These are phyloP conservation scores for Verruconis gallopava DNA, from an alignment of 2,329 filamentous ascomycete species.

Conservation along the genomic window DNA sequence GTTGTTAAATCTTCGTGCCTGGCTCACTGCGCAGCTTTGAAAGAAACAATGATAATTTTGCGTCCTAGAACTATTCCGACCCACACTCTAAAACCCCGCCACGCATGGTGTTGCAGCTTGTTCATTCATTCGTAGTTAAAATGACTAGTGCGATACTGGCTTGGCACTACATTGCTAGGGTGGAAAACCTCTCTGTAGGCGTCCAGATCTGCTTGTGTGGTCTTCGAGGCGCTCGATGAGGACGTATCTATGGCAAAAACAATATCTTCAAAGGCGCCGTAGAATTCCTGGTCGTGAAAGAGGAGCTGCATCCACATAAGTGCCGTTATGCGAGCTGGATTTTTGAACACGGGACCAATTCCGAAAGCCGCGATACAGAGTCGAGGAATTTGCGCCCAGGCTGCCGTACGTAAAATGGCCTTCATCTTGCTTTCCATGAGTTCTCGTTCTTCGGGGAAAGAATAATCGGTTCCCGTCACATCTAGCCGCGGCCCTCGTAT, in stretches of 20 bases:
- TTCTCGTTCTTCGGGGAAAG: conserved; percentile 57
- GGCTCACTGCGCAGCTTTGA: too few species aligned
- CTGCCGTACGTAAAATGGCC: conserved; percentile 56
- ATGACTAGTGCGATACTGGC: conserved; percentile 16
- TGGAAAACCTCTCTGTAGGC: conserved; percentile 20
- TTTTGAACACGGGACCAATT: conserved; percentile 31
- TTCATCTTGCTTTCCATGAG: conserved; percentile 63
- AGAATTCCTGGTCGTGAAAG: conserved; percentile 31
- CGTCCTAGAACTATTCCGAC: too few species aligned
- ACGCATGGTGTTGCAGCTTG: too few species aligned
- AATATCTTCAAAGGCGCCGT: conserved; percentile 30
- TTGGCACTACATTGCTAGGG: conserved; percentile 26
- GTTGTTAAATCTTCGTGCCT: neutral
- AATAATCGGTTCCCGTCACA: conserved; percentile 53
- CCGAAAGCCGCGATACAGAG: conserved; percentile 33
- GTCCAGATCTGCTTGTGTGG: conserved; percentile 6
- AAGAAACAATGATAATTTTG: too few species aligned
- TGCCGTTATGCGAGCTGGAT: conserved; percentile 30
- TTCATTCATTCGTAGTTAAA: neutral
- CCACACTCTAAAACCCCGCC: too few species aligned
- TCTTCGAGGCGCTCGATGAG: conserved; percentile 6
- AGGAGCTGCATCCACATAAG: conserved; percentile 32
- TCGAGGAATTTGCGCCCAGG: conserved; percentile 25
- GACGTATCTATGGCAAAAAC: conserved; percentile 32
- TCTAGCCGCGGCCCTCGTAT: conserved; percentile 62